phyloP scores from a whole-genome alignment of 2,329 filamentous ascomycete species.

The Talaromyces albobiverticillius region DNA sequence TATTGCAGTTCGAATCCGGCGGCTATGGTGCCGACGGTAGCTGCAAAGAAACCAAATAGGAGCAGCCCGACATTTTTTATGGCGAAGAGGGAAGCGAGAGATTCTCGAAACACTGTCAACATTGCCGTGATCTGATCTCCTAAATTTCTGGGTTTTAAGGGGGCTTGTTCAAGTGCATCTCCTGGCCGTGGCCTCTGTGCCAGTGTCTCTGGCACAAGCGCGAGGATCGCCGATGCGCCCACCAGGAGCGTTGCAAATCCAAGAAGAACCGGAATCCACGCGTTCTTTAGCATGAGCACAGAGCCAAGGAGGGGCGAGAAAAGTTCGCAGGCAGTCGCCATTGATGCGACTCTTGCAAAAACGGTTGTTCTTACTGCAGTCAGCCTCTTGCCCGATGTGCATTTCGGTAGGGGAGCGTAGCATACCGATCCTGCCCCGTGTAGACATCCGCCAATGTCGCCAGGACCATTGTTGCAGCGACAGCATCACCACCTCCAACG shows the following conservation, averaged over 20 bases:
- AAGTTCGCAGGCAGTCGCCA: slow-evolving; percentile 8
- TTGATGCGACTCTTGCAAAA: slow-evolving; percentile 10
- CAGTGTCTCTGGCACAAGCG: slow-evolving; percentile 9
- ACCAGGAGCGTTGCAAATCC: slow-evolving; percentile 5
- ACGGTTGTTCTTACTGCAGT: slow-evolving; percentile 10
- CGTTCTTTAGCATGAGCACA: slow-evolving; percentile 5
- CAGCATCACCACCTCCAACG: slow-evolving; percentile 9
- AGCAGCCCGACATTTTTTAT: slow-evolving; percentile 1
- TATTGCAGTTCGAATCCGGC: slow-evolving; percentile 10
- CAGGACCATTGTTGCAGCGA: slow-evolving; percentile 11
- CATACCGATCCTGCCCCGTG: slow-evolving; percentile 10
- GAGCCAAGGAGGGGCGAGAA: slow-evolving; percentile 8
- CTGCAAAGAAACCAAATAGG: slow-evolving; percentile 11
- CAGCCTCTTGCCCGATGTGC: not conserved
- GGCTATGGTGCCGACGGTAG: slow-evolving; percentile 5
- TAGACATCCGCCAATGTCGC: slow-evolving; percentile 12
- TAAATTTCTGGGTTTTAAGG: not conserved
- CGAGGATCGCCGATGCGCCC: slow-evolving; percentile 6
- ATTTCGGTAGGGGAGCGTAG: not conserved
- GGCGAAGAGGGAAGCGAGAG: slow-evolving; percentile 4
- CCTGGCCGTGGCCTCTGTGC: slow-evolving; percentile 2
- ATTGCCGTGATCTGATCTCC: slow-evolving; percentile 4
- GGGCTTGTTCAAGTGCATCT: slow-evolving; percentile 7
- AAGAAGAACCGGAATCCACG: slow-evolving; percentile 9
- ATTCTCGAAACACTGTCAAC: slow-evolving; percentile 7